Evolutionary conservation across 2,329 filamentous ascomycete species (phyloP), one percentile per base, ranked within the genome.

Genomic region (Neofusicoccum sp.): DNA sequence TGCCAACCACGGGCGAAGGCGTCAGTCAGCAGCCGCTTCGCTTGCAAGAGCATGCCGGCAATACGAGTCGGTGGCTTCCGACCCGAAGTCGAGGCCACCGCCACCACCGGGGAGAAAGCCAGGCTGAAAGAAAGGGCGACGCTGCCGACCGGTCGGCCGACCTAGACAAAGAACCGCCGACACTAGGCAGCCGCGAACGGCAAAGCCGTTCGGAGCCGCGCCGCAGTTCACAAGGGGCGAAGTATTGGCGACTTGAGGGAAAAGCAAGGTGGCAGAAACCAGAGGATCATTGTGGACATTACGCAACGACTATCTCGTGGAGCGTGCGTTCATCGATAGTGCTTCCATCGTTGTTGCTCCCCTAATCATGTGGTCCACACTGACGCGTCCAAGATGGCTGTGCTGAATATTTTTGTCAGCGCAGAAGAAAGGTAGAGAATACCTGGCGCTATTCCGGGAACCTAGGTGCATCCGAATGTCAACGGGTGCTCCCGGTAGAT

Each of bases 401-500:
- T 40, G 49, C 3, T 16, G 6, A 14, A 40, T 28, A n/a, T 12
- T 12, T 4, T 20, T 8, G 6, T 3, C 26, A 20, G 20, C n/a
- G 9, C 2, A n/a, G 24, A 54, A 54, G 49, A 38, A 31, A 54
- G 36, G 24, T n/a, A 26, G 14, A 11, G 43, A 34, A 16, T 6
- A n/a, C 16, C 2, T 8, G 48, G 49, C 11, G 49, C 8, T 6
- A 40, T 30, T 20, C 14, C 36, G 49, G 34, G 34, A 41, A 41
- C 49, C 14, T 40, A 34, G 14, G 9, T 28, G 34, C 8, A 40
- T 3, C n/a, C 11, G 34, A 33, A n/a, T 33, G 51, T 56, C 51
- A 56, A 28, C 51, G 51, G 51, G 51, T 33, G 51, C 51, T 56
- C 51, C 51, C 51, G 51, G 51, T 33, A 56, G 51, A 56, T 56